phyloP scores from a whole-genome alignment of 495 filamentous ascomycete species.

The Patellaria atrata region DNA sequence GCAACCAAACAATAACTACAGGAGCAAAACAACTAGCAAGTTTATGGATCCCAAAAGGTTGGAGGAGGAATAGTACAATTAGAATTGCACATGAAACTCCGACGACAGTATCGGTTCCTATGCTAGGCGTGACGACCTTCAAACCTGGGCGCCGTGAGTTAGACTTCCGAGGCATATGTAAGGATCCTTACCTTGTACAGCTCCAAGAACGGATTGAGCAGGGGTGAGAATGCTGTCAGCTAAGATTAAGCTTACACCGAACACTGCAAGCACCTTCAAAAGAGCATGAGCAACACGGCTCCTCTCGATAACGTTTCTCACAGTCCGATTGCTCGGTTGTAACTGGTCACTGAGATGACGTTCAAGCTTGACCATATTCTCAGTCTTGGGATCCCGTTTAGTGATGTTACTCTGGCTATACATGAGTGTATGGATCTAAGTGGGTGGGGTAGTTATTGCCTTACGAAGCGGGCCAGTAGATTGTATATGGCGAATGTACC shows the following conservation, averaged over 20 bases:
- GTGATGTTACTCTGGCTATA: conserved; percentile 13
- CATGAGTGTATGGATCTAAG: background rate
- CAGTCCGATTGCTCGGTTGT: conserved; percentile 32
- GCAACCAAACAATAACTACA: conserved; percentile 59
- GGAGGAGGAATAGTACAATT: conserved; percentile 50
- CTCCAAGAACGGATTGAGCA: conserved; percentile 56
- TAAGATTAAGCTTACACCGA: conserved; percentile 58
- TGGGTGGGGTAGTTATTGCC: background rate
- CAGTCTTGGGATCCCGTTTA: conserved; percentile 19
- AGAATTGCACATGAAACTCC: conserved; percentile 56
- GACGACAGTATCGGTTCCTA: conserved; percentile 41
- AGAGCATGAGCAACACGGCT: conserved; percentile 36
- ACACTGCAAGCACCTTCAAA: conserved; percentile 52
- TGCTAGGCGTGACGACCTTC: conserved; percentile 34
- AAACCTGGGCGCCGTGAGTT: too few species aligned
- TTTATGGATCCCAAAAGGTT: conserved; percentile 55
- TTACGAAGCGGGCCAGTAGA: conserved; percentile 53
- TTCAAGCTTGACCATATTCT: conserved; percentile 35
- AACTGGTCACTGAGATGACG: conserved; percentile 42
- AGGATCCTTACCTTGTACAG: conserved; percentile 55
- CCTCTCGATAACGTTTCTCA: conserved; percentile 44
- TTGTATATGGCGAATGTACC: conserved; percentile 63
- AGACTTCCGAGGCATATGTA: conserved; percentile 55
- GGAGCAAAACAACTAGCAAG: conserved; percentile 53
- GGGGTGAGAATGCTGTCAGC: conserved; percentile 56